phyloP scores from a whole-genome alignment of 192 early-diverging fungal species.

The Coemansia asiatica region DNA sequence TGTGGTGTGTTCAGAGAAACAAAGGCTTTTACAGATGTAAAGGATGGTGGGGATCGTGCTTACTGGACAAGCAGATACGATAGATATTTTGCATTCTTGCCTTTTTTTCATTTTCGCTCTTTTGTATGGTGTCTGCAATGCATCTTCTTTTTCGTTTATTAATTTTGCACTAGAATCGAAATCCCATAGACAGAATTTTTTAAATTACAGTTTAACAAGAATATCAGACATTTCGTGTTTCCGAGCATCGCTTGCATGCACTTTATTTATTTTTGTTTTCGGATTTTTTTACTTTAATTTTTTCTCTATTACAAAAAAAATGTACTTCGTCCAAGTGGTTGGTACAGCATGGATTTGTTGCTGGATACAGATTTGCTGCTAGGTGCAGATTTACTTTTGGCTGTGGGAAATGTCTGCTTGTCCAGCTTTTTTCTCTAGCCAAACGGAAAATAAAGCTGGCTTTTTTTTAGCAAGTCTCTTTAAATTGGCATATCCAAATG shows the following conservation, averaged over 20 bases:
- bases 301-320: neutral
- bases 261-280: neutral
- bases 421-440: neutral
- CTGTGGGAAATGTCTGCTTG: neutral
- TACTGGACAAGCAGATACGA: too few species aligned
- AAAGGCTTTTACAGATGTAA: too few species aligned
- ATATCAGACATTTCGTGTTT: neutral
- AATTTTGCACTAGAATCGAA: neutral
- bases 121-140: too few species aligned
- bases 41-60: too few species aligned
- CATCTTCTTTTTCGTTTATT: too few species aligned
- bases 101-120: too few species aligned
- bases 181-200: neutral
- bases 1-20: too few species aligned
- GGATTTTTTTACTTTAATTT: neutral
- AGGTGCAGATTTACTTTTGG: neutral
- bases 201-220: neutral
- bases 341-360: neutral
- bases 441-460: neutral
- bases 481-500: too few species aligned
- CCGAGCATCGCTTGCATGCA: neutral
- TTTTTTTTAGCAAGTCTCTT: too few species aligned
- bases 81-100: too few species aligned
- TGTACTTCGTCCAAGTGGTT: neutral
- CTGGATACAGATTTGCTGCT: neutral